phyloP scores from a whole-genome alignment of 495 filamentous ascomycete genomes.

The Penicillium argentinense region DNA sequence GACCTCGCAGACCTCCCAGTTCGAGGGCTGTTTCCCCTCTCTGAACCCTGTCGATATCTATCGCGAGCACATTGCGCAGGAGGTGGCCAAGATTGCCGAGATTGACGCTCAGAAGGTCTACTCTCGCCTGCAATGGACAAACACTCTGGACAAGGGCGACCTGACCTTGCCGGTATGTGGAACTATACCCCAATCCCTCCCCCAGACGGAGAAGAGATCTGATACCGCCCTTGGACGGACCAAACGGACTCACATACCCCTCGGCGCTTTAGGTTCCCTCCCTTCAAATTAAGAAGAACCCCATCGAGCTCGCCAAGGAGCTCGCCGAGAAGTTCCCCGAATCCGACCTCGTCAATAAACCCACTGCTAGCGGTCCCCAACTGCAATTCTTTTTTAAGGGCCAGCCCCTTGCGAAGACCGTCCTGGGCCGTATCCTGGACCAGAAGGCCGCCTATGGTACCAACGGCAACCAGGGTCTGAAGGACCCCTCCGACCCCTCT shows the following conservation, averaged over 20 bases:
- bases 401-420: constrained; percentile 53
- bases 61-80: constrained; percentile 74
- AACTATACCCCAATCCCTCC: not conserved
- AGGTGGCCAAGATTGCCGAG: constrained; percentile 68
- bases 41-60: constrained; percentile 88
- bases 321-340: constrained; percentile 77
- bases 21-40: constrained; percentile 56
- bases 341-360: constrained; percentile 71
- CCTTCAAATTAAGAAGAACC: constrained; percentile 80
- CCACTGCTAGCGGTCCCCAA: constrained; percentile 61
- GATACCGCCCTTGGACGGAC: too few species aligned
- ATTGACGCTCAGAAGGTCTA: constrained; percentile 78
- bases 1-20: constrained; percentile 38
- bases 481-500: constrained; percentile 66
- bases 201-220: too few species aligned
- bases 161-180: constrained; percentile 66
- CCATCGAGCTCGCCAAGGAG: constrained; percentile 66
- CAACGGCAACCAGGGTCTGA: constrained; percentile 64
- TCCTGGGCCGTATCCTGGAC: constrained; percentile 64
- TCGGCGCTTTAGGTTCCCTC: constrained; percentile 65
- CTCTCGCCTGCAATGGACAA: constrained; percentile 75
- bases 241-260: too few species aligned
- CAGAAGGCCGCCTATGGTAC: constrained; percentile 63
- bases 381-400: constrained; percentile 80
- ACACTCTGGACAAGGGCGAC: constrained; percentile 85